These are phyloP conservation scores for Metschnikowia henanensis DNA, from an alignment of 805 yeast species.

Conservation along the genomic window DNA sequence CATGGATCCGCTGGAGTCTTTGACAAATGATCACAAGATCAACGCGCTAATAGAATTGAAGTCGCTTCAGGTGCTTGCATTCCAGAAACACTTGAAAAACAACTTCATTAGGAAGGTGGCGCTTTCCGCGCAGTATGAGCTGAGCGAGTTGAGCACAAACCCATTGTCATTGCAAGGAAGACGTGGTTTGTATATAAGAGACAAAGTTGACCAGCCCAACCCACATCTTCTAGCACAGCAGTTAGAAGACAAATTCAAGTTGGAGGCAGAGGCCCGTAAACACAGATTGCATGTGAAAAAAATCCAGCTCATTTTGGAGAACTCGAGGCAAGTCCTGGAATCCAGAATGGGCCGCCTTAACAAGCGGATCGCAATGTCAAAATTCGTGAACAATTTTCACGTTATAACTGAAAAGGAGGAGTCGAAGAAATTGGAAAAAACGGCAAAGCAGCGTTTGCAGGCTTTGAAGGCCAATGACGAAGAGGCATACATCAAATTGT, in stretches of 20 bases:
- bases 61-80: conserved; percentile 59
- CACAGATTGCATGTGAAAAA: conserved; percentile 51
- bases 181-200: conserved; percentile 65
- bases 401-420: conserved; percentile 69
- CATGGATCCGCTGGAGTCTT: background rate
- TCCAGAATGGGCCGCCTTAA: conserved; percentile 22
- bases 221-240: conserved; percentile 77
- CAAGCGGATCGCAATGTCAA: conserved; percentile 29
- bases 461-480: conserved; percentile 87
- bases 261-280: conserved; percentile 52
- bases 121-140: conserved; percentile 54
- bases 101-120: conserved; percentile 53
- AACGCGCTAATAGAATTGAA: conserved; percentile 70
- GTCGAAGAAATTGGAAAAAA: conserved; percentile 69
- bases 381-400: conserved; percentile 49
- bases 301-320: conserved; percentile 33
- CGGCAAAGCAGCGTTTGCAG: conserved; percentile 85
- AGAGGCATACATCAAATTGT: conserved; percentile 79
- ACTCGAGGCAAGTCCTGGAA: conserved; percentile 26
- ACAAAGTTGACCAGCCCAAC: conserved; percentile 68
- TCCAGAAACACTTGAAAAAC: conserved; percentile 71
- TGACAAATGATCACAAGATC: conserved; percentile 45
- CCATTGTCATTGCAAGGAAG: conserved; percentile 65
- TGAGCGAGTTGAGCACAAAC: conserved; percentile 50
- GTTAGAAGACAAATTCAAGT: conserved; percentile 66